Base-by-base conservation (phyloP, 83 land plant genomes). In the Larix sibirica region DNA sequence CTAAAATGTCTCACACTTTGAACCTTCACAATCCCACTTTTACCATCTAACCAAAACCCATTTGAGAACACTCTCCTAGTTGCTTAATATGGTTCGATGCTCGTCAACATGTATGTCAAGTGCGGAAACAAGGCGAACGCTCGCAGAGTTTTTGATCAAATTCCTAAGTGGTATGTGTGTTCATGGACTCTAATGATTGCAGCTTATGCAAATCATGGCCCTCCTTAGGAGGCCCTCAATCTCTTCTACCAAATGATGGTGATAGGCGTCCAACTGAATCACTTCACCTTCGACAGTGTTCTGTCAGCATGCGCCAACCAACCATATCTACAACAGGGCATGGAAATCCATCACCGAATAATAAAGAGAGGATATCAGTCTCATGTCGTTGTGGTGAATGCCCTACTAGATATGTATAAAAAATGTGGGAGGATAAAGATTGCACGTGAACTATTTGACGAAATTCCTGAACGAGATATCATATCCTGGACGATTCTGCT, bases 371-470 rank as follows among this genome's bases (percentile, higher is more conserved):
- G 50, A 4, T 75, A 82, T 63, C 50, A 6, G 59, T 64, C 80
- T 4, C 80, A 88, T 71, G 58, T 56, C 10, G 17, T 63, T 62
- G 33, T 83, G 28, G 38, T 20, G 56, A 66, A 50, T 36, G 71
- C 80, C 23, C 74, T 88, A 21, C 56, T 85, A 5, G 86, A 85
- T 61, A 76, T 88, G 87, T 82, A 88, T 67, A 40, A 40, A 36
- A 84, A 84, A 58, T 81, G 86, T 81, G 56, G 59, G 31, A 47
- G 2, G 17, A 18, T 75, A 47, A n/a, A 75, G 17, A 47, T 38
- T n/a, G 65, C 65, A 63, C 4, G 23, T 13, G 23, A 21, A 14
- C 3, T 7, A 9, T 68, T 68, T 33, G 16, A 9, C 7, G 17
- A 33, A 26, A 68, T 68, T 33, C 73, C 24, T 68, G 28, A 68